Conservation (phyloP, 2,329 filamentous ascomycete species). For the Hypoxylon rubiginosum region DNA sequence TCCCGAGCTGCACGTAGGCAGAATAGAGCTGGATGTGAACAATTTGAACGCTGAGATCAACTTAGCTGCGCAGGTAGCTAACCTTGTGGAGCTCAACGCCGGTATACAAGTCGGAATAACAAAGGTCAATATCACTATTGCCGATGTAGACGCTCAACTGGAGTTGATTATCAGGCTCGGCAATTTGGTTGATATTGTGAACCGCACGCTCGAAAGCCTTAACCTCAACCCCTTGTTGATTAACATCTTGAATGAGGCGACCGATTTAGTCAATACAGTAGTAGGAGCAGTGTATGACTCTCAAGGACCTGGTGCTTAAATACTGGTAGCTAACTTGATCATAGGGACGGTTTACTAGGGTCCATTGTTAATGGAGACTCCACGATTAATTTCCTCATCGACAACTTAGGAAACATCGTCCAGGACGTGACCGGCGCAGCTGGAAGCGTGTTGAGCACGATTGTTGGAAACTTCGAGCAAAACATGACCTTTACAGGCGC, state of each 20-base stretch:
- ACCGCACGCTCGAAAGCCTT: conserved; percentile 69
- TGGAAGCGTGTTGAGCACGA: conserved; percentile 60
- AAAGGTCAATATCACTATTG: conserved; percentile 72
- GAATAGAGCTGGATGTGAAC: conserved; percentile 72
- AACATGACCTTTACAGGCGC: conserved; percentile 69
- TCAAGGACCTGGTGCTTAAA: too few relatives aligned
- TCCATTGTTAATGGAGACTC: conserved; percentile 69
- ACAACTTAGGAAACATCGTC: conserved; percentile 74
- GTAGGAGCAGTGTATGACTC: conserved; percentile 62
- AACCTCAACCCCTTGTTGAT: conserved; percentile 73
- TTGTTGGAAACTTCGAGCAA: conserved; percentile 69
- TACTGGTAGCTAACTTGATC: too few relatives aligned
- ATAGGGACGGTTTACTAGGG: conserved; percentile 66
- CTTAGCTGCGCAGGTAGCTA: conserved; percentile 70
- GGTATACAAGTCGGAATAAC: conserved; percentile 64
- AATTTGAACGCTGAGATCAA: conserved; percentile 71
- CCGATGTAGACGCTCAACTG: conserved; percentile 69
- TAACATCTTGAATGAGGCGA: conserved; percentile 66
- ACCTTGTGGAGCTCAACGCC: conserved; percentile 67
- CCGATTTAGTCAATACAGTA: conserved; percentile 64
- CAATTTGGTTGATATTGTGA: conserved; percentile 72
- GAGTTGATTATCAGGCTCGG: conserved; percentile 72
- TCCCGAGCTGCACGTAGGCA: conserved; percentile 69
- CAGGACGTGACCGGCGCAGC: conserved; percentile 67
- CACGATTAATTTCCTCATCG: conserved; percentile 68